Evolutionary conservation across 1,139 yeast genomes (phyloP).

Genomic region (Pichia sp.): DNA sequence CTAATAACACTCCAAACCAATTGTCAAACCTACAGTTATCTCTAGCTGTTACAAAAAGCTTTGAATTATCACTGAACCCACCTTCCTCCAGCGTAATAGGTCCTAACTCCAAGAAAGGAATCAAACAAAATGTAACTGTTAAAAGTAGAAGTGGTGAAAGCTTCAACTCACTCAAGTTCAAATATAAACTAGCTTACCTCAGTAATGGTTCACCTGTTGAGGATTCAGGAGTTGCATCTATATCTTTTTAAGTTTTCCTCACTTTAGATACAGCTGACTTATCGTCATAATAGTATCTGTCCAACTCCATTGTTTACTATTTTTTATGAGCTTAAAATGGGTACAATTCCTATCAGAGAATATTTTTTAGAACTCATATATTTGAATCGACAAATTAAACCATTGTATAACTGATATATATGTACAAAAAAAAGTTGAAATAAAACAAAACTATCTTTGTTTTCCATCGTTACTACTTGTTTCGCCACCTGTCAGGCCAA

Average conservation of each 20-base stretch:
- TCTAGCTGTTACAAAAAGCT: conserved; percentile 77
- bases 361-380: neutral
- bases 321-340: neutral
- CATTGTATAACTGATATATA: neutral
- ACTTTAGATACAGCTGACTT: neutral
- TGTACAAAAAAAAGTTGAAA: neutral
- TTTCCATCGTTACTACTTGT: conserved; percentile 2
- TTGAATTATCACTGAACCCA: conserved; percentile 61
- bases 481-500: conserved; percentile 7
- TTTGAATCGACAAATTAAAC: neutral
- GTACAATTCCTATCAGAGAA: neutral
- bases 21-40: conserved; percentile 58
- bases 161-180: conserved; percentile 56
- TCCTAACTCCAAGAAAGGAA: conserved; percentile 49
- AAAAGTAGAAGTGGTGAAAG: conserved; percentile 42
- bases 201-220: conserved; percentile 45
- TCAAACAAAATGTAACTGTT: conserved; percentile 58
- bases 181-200: conserved; percentile 71
- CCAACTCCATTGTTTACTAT: neutral
- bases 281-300: too few relatives aligned
- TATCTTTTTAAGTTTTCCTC: conserved; percentile 10
- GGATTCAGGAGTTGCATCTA: conserved; percentile 51
- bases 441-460: neutral
- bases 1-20: conserved; percentile 42
- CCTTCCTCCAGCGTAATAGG: conserved; percentile 58